phyloP scores from a whole-genome alignment of 1,139 yeast genomes.

The Debaryomyces fabryi region DNA sequence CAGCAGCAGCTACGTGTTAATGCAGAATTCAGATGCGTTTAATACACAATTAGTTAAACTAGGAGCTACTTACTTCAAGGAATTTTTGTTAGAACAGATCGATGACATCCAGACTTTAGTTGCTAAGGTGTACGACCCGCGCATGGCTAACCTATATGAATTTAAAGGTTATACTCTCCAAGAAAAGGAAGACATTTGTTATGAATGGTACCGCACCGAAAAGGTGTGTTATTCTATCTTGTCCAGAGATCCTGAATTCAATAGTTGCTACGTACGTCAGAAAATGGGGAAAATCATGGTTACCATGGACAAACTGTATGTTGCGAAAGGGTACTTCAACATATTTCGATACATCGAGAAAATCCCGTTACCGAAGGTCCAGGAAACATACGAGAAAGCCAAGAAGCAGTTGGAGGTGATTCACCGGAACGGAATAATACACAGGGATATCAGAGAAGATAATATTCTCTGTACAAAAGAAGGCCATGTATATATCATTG shows the following conservation, averaged over 20 bases:
- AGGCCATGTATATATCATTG: neutral
- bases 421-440: conserved; percentile 5
- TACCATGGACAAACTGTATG: neutral
- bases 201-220: neutral
- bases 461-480: conserved; percentile 4
- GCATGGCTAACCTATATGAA: neutral
- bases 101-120: neutral
- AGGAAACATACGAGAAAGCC: conserved; percentile 6
- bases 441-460: conserved; percentile 4
- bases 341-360: conserved; percentile 1
- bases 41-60: neutral
- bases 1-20: neutral
- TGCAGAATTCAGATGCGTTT: neutral
- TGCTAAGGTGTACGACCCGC: neutral
- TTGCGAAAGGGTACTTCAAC: conserved; percentile 5
- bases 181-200: neutral
- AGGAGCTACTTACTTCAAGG: neutral
- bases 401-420: neutral
- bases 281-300: neutral
- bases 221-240: neutral
- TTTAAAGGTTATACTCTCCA: neutral
- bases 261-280: conserved; percentile 4
- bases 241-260: conserved; percentile 1
- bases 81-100: neutral
- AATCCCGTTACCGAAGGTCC: neutral